Conservation (phyloP, 2,329 filamentous ascomycete genomes). For the Aspergillus ibericus region DNA sequence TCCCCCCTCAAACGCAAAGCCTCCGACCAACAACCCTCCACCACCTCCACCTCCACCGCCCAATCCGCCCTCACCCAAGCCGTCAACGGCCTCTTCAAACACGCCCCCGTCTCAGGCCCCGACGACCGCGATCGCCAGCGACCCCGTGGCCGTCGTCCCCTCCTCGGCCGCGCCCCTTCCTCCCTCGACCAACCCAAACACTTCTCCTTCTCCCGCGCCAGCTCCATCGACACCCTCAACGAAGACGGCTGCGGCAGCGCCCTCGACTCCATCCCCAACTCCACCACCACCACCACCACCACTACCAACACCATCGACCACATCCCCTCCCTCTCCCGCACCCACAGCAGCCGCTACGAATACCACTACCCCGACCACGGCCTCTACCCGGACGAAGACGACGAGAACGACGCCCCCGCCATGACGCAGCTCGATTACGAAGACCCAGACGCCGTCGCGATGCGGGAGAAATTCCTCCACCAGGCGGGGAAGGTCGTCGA, state of each 20-base stretch:
- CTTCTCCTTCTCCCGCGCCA: conserved; percentile 42
- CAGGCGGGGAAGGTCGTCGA: conserved; percentile 45
- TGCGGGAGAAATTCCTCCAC: conserved; percentile 57
- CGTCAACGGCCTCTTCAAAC: conserved; percentile 43
- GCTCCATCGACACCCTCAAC: conserved; percentile 53
- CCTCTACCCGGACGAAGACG: conserved; percentile 20
- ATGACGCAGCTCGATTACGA: conserved; percentile 53
- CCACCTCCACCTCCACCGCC: conserved; percentile 14
- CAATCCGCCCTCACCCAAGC: conserved; percentile 38
- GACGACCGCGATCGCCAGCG: conserved; percentile 22
- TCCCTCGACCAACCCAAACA: conserved; percentile 22
- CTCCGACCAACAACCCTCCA: conserved; percentile 8
- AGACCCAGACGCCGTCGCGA: conserved; percentile 54
- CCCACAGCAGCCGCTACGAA: conserved; percentile 28
- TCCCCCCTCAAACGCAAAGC: conserved; percentile 19
- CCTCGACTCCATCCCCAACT: conserved; percentile 38
- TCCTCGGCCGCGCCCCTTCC: conserved; percentile 46
- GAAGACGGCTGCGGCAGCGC: conserved; percentile 42
- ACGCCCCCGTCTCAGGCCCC: conserved; percentile 24
- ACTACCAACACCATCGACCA: too few species aligned
- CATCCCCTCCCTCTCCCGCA: background rate
- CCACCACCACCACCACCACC: conserved; percentile 21
- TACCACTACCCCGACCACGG: conserved; percentile 25
- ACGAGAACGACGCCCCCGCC: conserved; percentile 37
- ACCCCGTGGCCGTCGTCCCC: conserved; percentile 34